Conservation (phyloP, 179 eudicot genomes). For the Nepenthes alata region DNA sequence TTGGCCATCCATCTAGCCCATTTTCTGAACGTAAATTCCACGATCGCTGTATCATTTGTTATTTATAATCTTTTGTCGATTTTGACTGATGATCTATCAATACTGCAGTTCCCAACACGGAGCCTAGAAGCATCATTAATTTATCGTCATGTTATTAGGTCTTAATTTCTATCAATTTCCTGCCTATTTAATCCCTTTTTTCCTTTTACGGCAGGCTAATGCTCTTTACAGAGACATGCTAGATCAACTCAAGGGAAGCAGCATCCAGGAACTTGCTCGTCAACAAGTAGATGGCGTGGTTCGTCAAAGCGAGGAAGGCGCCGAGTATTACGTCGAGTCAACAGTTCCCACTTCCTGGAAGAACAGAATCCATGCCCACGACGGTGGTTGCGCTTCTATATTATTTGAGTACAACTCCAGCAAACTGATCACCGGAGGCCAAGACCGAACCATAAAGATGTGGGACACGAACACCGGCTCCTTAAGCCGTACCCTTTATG, state of each 20-base stretch:
- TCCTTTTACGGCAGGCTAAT: slow-evolving; percentile 42
- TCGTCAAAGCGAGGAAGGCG: slow-evolving; percentile 86
- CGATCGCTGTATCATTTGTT: too few species aligned
- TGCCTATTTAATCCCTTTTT: not conserved
- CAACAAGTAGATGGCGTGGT: slow-evolving; percentile 95
- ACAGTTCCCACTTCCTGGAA: slow-evolving; percentile 46
- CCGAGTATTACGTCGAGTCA: slow-evolving; percentile 67
- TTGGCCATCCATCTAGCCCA: too few species aligned
- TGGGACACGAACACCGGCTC: slow-evolving; percentile 78
- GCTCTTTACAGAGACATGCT: slow-evolving; percentile 73
- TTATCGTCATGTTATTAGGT: too few species aligned
- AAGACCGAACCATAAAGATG: slow-evolving; percentile 64
- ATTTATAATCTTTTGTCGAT: too few species aligned
- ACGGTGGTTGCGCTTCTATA: slow-evolving; percentile 83
- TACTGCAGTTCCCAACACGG: too few species aligned
- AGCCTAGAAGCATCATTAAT: too few species aligned
- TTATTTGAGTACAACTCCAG: slow-evolving; percentile 60
- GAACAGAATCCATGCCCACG: slow-evolving; percentile 68
- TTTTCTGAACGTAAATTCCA: too few species aligned
- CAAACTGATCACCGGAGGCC: slow-evolving; percentile 78
- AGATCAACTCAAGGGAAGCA: slow-evolving; percentile 42
- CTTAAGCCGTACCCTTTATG: slow-evolving; percentile 39
- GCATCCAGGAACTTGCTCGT: slow-evolving; percentile 68
- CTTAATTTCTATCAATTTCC: not conserved
- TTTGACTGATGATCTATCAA: too few species aligned